These are phyloP conservation scores for Phytophthora aleatoria DNA, from an alignment of 352 stramenopile species.

Conservation along the genomic window DNA sequence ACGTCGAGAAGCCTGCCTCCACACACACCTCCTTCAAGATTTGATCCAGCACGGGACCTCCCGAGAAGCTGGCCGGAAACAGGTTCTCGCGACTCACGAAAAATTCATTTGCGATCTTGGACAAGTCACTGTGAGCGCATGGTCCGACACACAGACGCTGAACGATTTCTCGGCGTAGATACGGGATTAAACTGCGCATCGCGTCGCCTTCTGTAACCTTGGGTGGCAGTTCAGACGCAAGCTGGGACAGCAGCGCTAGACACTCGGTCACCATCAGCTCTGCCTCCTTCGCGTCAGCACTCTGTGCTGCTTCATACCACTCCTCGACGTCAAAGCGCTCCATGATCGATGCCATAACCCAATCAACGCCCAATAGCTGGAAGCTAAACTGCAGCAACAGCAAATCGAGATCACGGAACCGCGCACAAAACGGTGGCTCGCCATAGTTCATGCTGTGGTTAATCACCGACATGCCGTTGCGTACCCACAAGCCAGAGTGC, in stretches of 20 bases:
- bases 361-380: slow-evolving; percentile 73
- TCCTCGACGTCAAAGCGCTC: slow-evolving; percentile 69
- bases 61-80: slow-evolving; percentile 74
- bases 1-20: slow-evolving; percentile 31
- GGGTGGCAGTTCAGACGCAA: slow-evolving; percentile 78
- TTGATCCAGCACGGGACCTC: slow-evolving; percentile 67
- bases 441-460: slow-evolving; percentile 92
- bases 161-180: slow-evolving; percentile 77
- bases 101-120: slow-evolving; percentile 86
- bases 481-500: slow-evolving; percentile 82
- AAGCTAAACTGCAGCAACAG: slow-evolving; percentile 83
- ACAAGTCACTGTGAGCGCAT: slow-evolving; percentile 83
- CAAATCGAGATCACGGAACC: slow-evolving; percentile 85
- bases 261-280: slow-evolving; percentile 86
- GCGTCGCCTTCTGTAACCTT: slow-evolving; percentile 52
- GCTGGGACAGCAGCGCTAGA: slow-evolving; percentile 72
- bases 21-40: slow-evolving; percentile 81
- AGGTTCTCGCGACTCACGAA: slow-evolving; percentile 79
- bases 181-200: slow-evolving; percentile 68
- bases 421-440: slow-evolving; percentile 84
- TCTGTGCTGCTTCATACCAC: slow-evolving; percentile 57
- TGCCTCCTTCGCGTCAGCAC: slow-evolving; percentile 48
- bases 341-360: slow-evolving; percentile 77
- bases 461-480: slow-evolving; percentile 83
- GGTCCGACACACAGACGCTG: slow-evolving; percentile 82